Evolutionary conservation across 1,284 basidiomycete species (phyloP).

Genomic region (Pyrrhoderma lamaoense): DNA sequence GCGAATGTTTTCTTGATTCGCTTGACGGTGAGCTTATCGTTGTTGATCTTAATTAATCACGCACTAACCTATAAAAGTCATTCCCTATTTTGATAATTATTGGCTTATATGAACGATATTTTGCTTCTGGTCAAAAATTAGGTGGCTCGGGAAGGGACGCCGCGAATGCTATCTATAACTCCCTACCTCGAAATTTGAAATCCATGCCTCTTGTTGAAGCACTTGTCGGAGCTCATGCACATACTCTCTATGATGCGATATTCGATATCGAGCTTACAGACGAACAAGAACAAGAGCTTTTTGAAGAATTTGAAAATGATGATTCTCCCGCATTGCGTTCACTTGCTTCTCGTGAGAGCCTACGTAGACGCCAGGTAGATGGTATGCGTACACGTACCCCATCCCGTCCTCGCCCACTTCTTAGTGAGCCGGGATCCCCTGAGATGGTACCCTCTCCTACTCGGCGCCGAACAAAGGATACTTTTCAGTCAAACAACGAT

Average conservation of each 20-base stretch:
- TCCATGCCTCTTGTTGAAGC: constrained; percentile 66
- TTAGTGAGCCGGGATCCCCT: constrained; percentile 7
- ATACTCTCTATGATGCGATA: constrained; percentile 65
- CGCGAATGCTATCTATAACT: constrained; percentile 52
- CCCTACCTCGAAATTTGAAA: constrained; percentile 61
- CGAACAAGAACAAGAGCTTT: constrained; percentile 32
- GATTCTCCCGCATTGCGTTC: constrained; percentile 34
- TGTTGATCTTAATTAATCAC: neutral
- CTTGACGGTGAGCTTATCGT: constrained; percentile 42
- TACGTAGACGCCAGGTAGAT: neutral
- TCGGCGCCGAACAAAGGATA: constrained; percentile 6
- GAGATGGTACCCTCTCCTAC: constrained; percentile 3
- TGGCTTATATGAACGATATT: constrained; percentile 72
- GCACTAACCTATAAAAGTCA: constrained; percentile 33
- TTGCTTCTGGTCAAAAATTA: constrained; percentile 41
- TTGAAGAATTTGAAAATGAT: constrained; percentile 36
- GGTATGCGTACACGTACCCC: constrained; percentile 3
- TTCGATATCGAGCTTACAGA: constrained; percentile 60
- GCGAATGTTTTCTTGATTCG: constrained; percentile 81
- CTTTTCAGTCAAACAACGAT: neutral
- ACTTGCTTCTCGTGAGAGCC: constrained; percentile 37
- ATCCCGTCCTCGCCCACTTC: constrained; percentile 6
- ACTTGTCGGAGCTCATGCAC: constrained; percentile 55
- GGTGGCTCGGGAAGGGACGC: constrained; percentile 44
- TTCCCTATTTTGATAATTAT: constrained; percentile 78